Evolutionary conservation across 176 grass and related monocot genomes (phyloP), one percentile per base, ranked within the genome.

Genomic region (Bromus sterilis): DNA sequence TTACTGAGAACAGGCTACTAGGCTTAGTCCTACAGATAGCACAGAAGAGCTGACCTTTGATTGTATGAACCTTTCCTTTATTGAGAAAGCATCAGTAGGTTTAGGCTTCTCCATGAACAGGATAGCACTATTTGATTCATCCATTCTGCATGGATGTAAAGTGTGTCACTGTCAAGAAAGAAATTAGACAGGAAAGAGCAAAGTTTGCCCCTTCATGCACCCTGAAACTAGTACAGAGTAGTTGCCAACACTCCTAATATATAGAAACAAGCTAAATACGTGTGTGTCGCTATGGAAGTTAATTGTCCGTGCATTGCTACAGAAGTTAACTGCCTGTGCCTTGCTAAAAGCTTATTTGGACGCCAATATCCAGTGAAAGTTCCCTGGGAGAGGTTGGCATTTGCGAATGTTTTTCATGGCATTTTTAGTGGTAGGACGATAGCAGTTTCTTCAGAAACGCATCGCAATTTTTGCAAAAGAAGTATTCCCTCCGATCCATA

Each of bases 11-110:
- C 61, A 25, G 18, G 67, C 23, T 40, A 63, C 37, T 71, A 75
- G 58, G 32, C 24, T 69, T 60, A 86, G 29, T 16, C 62, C 65
- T n/a, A 71, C 69, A 71, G 43, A 29, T 31, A 66, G 31, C 29
- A 75, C 25, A 81, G 6, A 77, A 75, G 82, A 88, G 16, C 43
- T 83, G 94, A 94, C 95, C 90, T 98, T 98, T 55, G 82, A 65
- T 93, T 95, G 92, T 77, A 98, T 98, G 79, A 89, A 98, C 83
- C 90, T 91, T 80, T 98, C 95, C 67, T 98, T 98, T 94, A 82
- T 98, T 73, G 86, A 82, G 82, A 95, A 87, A 74, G 86, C 77
- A 81, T 98, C 90, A 20, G 80, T 95, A 33, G 92, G 86, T 53
- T 90, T 89, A 82, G 95, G 92, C 69, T 98, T 98, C 76, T 91